Evolutionary conservation across 192 early-diverging fungal species (phyloP).

Genomic region (Obelidium mucronatum): DNA sequence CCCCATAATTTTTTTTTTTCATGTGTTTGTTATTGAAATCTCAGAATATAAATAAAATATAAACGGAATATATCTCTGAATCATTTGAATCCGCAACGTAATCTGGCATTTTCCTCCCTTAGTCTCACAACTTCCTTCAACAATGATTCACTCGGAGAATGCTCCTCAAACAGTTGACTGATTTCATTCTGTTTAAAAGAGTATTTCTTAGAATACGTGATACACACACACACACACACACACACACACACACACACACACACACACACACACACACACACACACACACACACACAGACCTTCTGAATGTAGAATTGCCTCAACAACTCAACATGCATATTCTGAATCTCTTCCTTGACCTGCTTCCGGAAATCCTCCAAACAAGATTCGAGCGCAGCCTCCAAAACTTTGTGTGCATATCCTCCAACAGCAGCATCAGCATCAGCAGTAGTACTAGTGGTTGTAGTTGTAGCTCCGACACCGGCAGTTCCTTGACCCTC

Average conservation of each 20-base stretch:
- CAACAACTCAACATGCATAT: conserved; percentile 75
- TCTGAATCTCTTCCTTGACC: conserved; percentile 67
- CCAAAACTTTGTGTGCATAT: conserved; percentile 57
- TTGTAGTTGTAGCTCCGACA: no score
- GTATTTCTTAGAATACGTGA: no score
- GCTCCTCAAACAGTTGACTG: conserved; percentile 56
- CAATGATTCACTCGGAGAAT: conserved; percentile 58
- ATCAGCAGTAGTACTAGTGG: neutral
- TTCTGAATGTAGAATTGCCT: conserved; percentile 75
- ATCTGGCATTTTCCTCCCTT: conserved; percentile 64
- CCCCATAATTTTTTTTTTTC: no score
- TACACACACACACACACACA: conserved; percentile 6
- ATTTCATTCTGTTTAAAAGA: conserved; percentile 56
- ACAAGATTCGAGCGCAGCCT: conserved; percentile 67
- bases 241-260: conserved; percentile 37
- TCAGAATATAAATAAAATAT: neutral
- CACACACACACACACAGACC: conserved; percentile 39
- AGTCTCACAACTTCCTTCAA: conserved; percentile 61
- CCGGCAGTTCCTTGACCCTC: neutral
- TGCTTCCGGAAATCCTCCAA: conserved; percentile 62
- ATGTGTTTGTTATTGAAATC: no score
- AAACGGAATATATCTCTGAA: neutral
- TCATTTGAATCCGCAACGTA: conserved; percentile 40
- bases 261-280: conserved; percentile 38
- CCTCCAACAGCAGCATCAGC: neutral